These are phyloP conservation scores for Xenoacremonium recifei DNA, from an alignment of 2,329 filamentous ascomycete genomes.

Conservation along the genomic window DNA sequence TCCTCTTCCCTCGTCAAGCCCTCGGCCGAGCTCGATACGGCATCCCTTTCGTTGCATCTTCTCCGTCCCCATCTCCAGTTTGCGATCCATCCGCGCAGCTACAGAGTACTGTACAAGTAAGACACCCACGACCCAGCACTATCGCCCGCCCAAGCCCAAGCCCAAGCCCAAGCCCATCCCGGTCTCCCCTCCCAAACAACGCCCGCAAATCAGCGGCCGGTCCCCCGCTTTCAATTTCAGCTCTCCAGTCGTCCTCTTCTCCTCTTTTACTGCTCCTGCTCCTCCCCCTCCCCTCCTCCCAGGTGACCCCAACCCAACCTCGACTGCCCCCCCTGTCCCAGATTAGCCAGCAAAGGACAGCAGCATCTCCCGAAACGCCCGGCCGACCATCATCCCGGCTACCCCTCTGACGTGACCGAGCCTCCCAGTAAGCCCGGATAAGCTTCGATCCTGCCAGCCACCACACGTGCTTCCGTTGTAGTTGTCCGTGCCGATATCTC, in stretches of 20 bases:
- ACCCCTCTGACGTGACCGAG: neutral
- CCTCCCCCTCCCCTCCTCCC: neutral
- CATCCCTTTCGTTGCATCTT: too few relatives aligned
- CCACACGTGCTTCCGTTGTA: too few relatives aligned
- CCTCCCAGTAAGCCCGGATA: too few relatives aligned
- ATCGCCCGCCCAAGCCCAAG: neutral
- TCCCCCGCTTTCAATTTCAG: slow-evolving; percentile 19
- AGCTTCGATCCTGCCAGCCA: too few relatives aligned
- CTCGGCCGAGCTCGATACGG: too few relatives aligned
- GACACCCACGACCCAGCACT: slow-evolving; percentile 1
- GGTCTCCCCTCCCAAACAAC: slow-evolving; percentile 8
- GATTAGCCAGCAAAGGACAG: neutral
- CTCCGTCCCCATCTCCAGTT: neutral
- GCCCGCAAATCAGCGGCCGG: slow-evolving; percentile 29
- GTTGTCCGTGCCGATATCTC: too few relatives aligned
- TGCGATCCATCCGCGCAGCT: too few relatives aligned
- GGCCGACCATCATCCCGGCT: slow-evolving; percentile 1
- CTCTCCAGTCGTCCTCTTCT: slow-evolving; percentile 5
- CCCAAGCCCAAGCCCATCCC: slow-evolving; percentile 4
- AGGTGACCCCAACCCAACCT: slow-evolving; percentile 1
- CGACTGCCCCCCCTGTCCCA: slow-evolving; percentile 4
- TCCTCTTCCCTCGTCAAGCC: too few relatives aligned
- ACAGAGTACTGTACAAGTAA: too few relatives aligned
- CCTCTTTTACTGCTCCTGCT: neutral
- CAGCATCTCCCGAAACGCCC: slow-evolving; percentile 13